These are phyloP conservation scores for Aspergillus baeticus DNA, from an alignment of 495 filamentous ascomycete species.

Conservation along the genomic window DNA sequence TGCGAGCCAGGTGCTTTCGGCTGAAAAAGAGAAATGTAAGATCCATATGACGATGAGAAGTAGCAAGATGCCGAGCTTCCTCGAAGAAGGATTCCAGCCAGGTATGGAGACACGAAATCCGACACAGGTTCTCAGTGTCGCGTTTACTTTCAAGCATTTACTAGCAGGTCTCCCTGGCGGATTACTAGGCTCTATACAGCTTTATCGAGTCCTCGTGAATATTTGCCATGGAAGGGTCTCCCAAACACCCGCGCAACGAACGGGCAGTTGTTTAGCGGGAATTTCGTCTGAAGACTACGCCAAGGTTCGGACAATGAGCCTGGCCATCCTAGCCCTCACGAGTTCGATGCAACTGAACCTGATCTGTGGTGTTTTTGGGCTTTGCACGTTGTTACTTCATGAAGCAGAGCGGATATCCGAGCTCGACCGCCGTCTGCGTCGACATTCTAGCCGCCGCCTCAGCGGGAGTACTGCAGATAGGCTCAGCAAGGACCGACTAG, in stretches of 20 bases:
- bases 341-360: slow-evolving; percentile 39
- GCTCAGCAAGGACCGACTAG: slow-evolving; percentile 29
- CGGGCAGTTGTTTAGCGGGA: slow-evolving; percentile 16
- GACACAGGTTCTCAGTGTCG: slow-evolving; percentile 62
- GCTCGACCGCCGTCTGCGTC: slow-evolving; percentile 16
- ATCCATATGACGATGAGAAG: slow-evolving; percentile 35
- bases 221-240: slow-evolving; percentile 57
- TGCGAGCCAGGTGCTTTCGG: slow-evolving; percentile 34
- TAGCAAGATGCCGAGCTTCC: slow-evolving; percentile 20
- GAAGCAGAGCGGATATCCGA: slow-evolving; percentile 22
- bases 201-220: slow-evolving; percentile 65
- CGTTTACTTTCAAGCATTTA: slow-evolving; percentile 69
- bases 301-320: slow-evolving; percentile 30
- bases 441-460: not conserved
- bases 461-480: slow-evolving; percentile 16
- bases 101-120: slow-evolving; percentile 28
- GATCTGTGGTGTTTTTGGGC: slow-evolving; percentile 41
- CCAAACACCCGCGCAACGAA: slow-evolving; percentile 38
- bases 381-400: slow-evolving; percentile 31
- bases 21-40: slow-evolving; percentile 29
- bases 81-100: slow-evolving; percentile 21
- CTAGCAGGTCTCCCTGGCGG: slow-evolving; percentile 70
- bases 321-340: slow-evolving; percentile 40
- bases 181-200: slow-evolving; percentile 63
- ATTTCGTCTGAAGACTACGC: slow-evolving; percentile 15